Evolutionary conservation across 106 monocot species (phyloP).

Genomic region (Apostasia ramifera): DNA sequence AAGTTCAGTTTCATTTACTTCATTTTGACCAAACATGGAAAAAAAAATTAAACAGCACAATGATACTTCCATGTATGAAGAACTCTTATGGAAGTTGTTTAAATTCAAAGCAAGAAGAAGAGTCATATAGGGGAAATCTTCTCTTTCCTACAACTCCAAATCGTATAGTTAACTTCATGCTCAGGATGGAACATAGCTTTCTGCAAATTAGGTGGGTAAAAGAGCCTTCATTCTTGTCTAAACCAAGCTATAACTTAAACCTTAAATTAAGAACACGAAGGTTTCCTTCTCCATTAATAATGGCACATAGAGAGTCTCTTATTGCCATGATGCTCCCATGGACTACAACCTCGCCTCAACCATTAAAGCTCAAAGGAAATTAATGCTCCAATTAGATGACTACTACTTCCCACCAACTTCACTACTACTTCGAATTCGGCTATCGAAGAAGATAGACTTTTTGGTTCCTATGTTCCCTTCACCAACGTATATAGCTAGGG

Average conservation of each 20-base stretch:
- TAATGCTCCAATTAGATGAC: conserved; percentile 1
- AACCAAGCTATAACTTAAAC: neutral
- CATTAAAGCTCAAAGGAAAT: neutral
- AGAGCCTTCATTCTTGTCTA: neutral
- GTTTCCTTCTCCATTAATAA: too few species aligned
- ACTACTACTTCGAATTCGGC: too few species aligned
- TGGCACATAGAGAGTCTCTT: too few species aligned
- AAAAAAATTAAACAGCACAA: too few species aligned
- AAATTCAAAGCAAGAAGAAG: too few species aligned
- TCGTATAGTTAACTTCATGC: neutral
- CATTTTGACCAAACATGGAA: too few species aligned
- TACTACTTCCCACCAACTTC: neutral
- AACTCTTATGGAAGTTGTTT: too few species aligned
- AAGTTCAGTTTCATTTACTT: too few species aligned
- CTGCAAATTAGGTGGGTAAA: conserved; percentile 3
- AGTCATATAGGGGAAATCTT: neutral
- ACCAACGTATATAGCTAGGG: neutral
- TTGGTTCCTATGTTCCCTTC: conserved; percentile 10
- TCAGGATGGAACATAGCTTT: conserved; percentile 4
- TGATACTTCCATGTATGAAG: too few species aligned
- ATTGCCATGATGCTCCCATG: too few species aligned
- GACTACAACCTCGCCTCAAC: too few species aligned
- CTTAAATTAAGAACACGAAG: too few species aligned
- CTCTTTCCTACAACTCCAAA: neutral
- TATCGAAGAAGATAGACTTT: neutral